Evolutionary conservation across 208 protist species (phyloP), one percentile per base, ranked within the genome.

Genomic region (Crithidia fasciculata): DNA sequence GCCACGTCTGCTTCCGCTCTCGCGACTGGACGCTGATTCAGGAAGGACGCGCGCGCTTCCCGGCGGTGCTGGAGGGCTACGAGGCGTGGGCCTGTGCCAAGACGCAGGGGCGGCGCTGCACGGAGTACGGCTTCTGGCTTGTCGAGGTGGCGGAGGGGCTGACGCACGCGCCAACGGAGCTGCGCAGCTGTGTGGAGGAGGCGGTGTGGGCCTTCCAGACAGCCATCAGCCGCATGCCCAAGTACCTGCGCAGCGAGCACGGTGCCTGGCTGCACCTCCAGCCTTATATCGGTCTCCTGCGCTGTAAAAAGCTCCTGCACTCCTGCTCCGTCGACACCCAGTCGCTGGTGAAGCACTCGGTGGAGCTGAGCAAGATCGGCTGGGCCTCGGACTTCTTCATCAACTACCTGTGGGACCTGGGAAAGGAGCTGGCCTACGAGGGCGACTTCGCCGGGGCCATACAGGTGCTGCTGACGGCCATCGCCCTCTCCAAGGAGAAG

Each of bases 341-440:
- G 41, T 74, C 84, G 47, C 75, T 95, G 13, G 89, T 92, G 37
- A 58, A 81, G 50, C 80, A 88, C 67, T 90, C 85, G 2, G 79
- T 92, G 12, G 84, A 90, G 63, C 79, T 95, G 19, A 88, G 87
- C 72, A 86, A 81, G 45, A 88, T 92, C 59, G 87, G 87, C 47
- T 92, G 87, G 87, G 85, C 88, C 15, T 90, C 86, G 0, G 90
- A 92, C 63, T 88, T 89, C 76, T 91, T 91, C 63, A 84, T 91
- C 76, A 59, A 83, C 52, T 91, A 84, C 63, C 70, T 92, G 5
- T 93, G 86, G 86, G 87, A 86, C 39, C 69, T 93, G 13, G 84
- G 84, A 40, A 69, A 81, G 39, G 82, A 91, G 67, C 79, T 93
- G 49, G 84, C 89, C 64, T 78, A 85, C 40, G 87, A 95, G 68